A percentile compares a stretch with the other conserved stretches of the same genome.
These are phyloP conservation scores for Yarrowia sp. DNA, from an alignment of 805 yeast genomes.

Conservation along the genomic window DNA sequence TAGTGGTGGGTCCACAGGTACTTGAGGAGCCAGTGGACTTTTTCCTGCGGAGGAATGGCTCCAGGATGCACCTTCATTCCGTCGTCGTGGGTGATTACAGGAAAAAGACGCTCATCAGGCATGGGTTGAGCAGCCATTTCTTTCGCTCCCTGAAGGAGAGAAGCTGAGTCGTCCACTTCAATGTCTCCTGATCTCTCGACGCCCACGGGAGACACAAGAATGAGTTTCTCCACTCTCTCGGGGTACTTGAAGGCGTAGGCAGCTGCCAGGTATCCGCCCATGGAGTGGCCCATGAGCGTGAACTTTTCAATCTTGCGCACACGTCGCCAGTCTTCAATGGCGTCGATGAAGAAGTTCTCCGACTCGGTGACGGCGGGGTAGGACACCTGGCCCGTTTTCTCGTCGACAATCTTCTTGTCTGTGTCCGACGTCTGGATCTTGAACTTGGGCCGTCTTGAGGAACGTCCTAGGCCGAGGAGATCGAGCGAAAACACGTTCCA, in stretches of 20 bases:
- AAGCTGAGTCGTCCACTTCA: not conserved
- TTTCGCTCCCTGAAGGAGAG: conserved; percentile 20
- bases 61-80: conserved; percentile 34
- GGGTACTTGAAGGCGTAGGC: conserved; percentile 70
- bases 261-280: conserved; percentile 87
- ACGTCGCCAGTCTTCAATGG: conserved; percentile 68
- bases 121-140: conserved; percentile 14
- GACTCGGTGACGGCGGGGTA: conserved; percentile 54
- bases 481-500: conserved; percentile 89
- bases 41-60: conserved; percentile 46
- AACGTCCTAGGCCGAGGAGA: conserved; percentile 87
- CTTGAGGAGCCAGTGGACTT: conserved; percentile 74
- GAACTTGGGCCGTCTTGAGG: conserved; percentile 75
- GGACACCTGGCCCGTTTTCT: conserved; percentile 38
- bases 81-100: conserved; percentile 5
- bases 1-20: conserved; percentile 84
- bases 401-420: conserved; percentile 46
- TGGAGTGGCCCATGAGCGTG: conserved; percentile 80
- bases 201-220: conserved; percentile 93
- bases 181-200: conserved; percentile 53
- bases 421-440: conserved; percentile 45
- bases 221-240: conserved; percentile 64
- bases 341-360: conserved; percentile 69
- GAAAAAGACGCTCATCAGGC: conserved; percentile 30
- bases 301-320: conserved; percentile 59